Base-by-base conservation (phyloP, 805 yeast species). In the Saturnispora hagleri region DNA sequence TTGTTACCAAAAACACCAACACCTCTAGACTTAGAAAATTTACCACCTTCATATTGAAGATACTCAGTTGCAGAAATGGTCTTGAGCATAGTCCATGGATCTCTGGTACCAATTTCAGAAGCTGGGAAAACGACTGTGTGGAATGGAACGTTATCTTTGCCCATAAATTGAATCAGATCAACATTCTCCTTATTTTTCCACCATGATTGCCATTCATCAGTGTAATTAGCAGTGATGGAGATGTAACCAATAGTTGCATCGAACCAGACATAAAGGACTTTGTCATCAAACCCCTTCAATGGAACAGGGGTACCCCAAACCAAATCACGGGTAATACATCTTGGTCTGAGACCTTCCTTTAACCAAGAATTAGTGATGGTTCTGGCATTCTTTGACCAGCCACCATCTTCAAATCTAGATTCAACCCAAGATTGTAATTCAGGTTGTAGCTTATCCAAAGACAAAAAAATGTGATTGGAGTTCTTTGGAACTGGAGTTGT, bases 281-380 rank as follows among this genome's bases (percentile, higher is more conserved):
- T 93, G 51, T 89, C 84, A 59, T 84, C 81, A 73, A 76, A 93
- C 48, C 82, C 87, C 60, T 86, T 84, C 58, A 88, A 73, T 47
- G 99, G 99, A 27, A 93, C 98, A 8, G 98, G 97, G 7, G 96
- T 89, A 68, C 99, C 99, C 99, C 99, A 93, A 46, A 82, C 82
- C 65, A 93, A 78, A 67, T 93, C 99, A 73, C 99, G 84, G 17
- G 99, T 93, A 67, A 93, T 93, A 73, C 97, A 88, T 69, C 98
- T 83, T 56, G 98, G 93, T 57, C 80, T 81, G 53, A 93, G 77
- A 43, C 98, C 98, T 67, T 89, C 96, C 63, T 82, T 88, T 62
- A 90, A 76, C 99, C 99, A 93, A 15, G 90, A 83, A 55, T 86
- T 77, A 36, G 98, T 90, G 64, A 93, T 93, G 36, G 86, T 84